Conservation (phyloP, 1,139 yeast genomes). For the Saccharomycopsis hybrid region DNA sequence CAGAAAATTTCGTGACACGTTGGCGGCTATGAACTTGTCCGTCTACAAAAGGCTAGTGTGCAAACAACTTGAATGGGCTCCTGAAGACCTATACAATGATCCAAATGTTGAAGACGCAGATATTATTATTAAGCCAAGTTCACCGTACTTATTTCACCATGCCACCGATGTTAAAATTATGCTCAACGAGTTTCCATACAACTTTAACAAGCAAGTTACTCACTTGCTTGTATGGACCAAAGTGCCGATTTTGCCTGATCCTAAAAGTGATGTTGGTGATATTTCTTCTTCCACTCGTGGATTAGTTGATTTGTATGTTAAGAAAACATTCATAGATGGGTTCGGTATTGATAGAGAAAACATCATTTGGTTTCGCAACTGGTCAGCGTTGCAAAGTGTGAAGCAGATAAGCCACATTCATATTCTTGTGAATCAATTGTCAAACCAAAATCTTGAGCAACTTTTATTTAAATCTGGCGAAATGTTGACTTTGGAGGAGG, state of each 20-base stretch:
- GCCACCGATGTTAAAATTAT: slow-evolving; percentile 26
- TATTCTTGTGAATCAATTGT: slow-evolving; percentile 40
- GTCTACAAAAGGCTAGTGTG: slow-evolving; percentile 18
- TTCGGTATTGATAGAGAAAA: slow-evolving; percentile 34
- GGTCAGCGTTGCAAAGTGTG: slow-evolving; percentile 56
- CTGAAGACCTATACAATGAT: slow-evolving; percentile 1
- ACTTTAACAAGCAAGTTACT: slow-evolving; percentile 30
- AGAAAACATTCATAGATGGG: slow-evolving; percentile 19
- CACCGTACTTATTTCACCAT: slow-evolving; percentile 22
- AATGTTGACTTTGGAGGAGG: no score
- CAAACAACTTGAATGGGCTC: slow-evolving; percentile 18
- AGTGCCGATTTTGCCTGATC: slow-evolving; percentile 33
- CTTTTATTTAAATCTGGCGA: no score
- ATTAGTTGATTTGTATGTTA: slow-evolving; percentile 25
- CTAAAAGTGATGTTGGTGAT: slow-evolving; percentile 24
- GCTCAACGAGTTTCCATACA: slow-evolving; percentile 36
- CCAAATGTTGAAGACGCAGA: slow-evolving; percentile 9
- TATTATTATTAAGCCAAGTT: neutral
- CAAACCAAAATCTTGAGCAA: no score
- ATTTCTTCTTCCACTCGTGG: slow-evolving; percentile 22
- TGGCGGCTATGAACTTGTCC: neutral
- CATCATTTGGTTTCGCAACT: slow-evolving; percentile 56
- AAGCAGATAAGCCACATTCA: slow-evolving; percentile 54
- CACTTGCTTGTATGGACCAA: slow-evolving; percentile 40
- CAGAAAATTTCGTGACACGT: slow-evolving; percentile 2